These are phyloP conservation scores for Exutisphaerella laricina DNA, from an alignment of 2,329 filamentous ascomycete genomes.

Conservation along the genomic window DNA sequence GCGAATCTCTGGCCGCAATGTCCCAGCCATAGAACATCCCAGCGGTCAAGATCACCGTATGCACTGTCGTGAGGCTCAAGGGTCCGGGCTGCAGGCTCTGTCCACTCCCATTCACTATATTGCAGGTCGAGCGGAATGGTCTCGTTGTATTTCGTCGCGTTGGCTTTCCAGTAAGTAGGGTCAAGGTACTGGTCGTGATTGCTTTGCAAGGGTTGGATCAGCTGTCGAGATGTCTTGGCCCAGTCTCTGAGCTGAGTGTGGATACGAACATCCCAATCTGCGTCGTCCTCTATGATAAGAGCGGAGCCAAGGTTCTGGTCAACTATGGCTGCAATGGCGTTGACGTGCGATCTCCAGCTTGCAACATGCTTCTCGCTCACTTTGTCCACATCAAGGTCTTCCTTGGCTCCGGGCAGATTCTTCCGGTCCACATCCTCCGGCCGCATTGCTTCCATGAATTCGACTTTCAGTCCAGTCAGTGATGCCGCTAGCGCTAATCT, in stretches of 20 bases:
- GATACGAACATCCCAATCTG: slow-evolving; percentile 42
- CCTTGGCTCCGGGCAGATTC: slow-evolving; percentile 31
- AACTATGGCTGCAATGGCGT: slow-evolving; percentile 30
- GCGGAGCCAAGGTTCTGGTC: slow-evolving; percentile 35
- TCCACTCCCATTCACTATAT: too few relatives aligned
- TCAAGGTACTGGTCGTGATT: slow-evolving; percentile 19
- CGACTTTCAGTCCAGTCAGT: slow-evolving; percentile 42
- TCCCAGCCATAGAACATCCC: slow-evolving; percentile 39
- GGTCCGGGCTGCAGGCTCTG: too few relatives aligned
- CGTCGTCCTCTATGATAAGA: slow-evolving; percentile 41
- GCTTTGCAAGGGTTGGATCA: slow-evolving; percentile 28
- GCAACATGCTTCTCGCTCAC: slow-evolving; percentile 19
- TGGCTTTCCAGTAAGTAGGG: slow-evolving; percentile 16
- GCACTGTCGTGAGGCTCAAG: slow-evolving; percentile 17
- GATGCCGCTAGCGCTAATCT: slow-evolving; percentile 45
- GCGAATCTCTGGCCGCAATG: slow-evolving; percentile 37
- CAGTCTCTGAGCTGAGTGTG: slow-evolving; percentile 34
- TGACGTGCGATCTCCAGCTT: slow-evolving; percentile 28
- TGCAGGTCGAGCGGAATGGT: slow-evolving; percentile 12
- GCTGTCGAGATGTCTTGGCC: slow-evolving; percentile 35
- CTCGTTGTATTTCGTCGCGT: background rate
- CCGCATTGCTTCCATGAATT: slow-evolving; percentile 47
- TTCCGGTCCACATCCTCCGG: slow-evolving; percentile 30
- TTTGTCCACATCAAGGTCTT: slow-evolving; percentile 24
- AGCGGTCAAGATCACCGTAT: slow-evolving; percentile 25